Evolutionary conservation across 257 asterid species (phyloP).

Genomic region (Catharanthus roseus): DNA sequence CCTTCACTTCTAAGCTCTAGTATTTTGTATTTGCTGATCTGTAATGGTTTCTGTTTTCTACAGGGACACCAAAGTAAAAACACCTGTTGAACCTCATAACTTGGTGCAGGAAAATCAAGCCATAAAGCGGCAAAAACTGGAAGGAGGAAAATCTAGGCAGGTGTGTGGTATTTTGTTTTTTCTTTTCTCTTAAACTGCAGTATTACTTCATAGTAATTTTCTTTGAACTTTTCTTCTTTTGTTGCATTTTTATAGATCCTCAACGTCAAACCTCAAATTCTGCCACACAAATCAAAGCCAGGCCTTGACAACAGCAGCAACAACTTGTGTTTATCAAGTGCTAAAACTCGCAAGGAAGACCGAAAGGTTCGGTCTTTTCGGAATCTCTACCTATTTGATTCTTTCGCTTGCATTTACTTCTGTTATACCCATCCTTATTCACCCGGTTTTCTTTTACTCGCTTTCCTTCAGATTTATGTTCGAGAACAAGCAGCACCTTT

Average conservation of each 20-base stretch:
- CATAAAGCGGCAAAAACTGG: constrained; percentile 85
- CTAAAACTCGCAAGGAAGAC: constrained; percentile 57
- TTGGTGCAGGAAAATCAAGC: constrained; percentile 81
- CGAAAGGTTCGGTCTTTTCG: constrained; percentile 46
- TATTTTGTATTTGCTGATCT: constrained; percentile 9
- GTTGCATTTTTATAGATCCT: constrained; percentile 49
- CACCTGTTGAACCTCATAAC: constrained; percentile 46
- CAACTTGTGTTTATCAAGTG: constrained; percentile 40
- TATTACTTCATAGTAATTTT: background rate
- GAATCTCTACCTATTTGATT: background rate
- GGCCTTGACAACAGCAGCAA: constrained; percentile 42
- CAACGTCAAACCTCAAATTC: constrained; percentile 51
- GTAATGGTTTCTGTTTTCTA: constrained; percentile 3
- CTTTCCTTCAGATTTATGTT: constrained; percentile 50
- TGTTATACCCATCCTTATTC: constrained; percentile 9
- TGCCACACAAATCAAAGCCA: constrained; percentile 72
- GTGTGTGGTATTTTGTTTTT: constrained; percentile 19
- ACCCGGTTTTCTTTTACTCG: constrained; percentile 1
- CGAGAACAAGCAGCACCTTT: constrained; percentile 70
- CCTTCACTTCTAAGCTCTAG: background rate
- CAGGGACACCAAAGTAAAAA: constrained; percentile 53
- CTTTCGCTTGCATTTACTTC: background rate
- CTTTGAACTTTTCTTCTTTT: background rate
- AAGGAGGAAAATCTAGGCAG: constrained; percentile 80
- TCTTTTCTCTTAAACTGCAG: background rate